Evolutionary conservation across 2,329 filamentous ascomycete genomes (phyloP), one percentile per base, ranked within the genome.

Genomic region (Curvularia lunata): DNA sequence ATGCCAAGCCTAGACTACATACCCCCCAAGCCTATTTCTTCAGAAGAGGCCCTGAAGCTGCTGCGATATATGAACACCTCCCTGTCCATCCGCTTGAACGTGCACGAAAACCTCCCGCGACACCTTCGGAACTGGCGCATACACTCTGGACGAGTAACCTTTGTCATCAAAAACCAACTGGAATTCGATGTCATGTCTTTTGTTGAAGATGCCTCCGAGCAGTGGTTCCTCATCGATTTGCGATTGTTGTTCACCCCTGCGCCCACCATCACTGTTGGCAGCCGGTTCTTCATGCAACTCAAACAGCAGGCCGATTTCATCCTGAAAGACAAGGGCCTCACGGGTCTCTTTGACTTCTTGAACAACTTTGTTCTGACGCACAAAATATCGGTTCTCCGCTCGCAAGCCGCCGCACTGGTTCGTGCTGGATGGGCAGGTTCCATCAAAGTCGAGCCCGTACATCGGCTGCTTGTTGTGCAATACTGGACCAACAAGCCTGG

Each of bases 181-280:
- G 94, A 98, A 75, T 86, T 98, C 19, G 95, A 98, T 73, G 84
- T 99, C 50, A 93, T 92, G 1, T 90, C 98, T 62, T 91, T 91
- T 18, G 90, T 93, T 66, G 93, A 98, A 71, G 89, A 95, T 64
- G 86, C 88, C 18, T 82, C 87, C 30, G 89, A 90, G 52, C 93
- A 96, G 68, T 96, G 96, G 72, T 97, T 90, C 83, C 97, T 98
- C 72, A 91, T 98, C 61, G 93, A 98, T 75, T 88, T 98, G 68
- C 87, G 93, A 58, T 92, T 96, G 67, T 80, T 88, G 13, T 99
- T 96, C 74, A 83, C 81, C 8, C 94, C 94, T 7, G 80, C 84
- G 0, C 84, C 90, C 0, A 77, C 66, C 5, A 69, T 96, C 7
- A 82, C 89, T 0, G 77, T 80, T 49, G 85, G 89, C 25, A 68